Conservation (phyloP, 192 early-diverging fungal species). For the Radiomyces spectabilis region DNA sequence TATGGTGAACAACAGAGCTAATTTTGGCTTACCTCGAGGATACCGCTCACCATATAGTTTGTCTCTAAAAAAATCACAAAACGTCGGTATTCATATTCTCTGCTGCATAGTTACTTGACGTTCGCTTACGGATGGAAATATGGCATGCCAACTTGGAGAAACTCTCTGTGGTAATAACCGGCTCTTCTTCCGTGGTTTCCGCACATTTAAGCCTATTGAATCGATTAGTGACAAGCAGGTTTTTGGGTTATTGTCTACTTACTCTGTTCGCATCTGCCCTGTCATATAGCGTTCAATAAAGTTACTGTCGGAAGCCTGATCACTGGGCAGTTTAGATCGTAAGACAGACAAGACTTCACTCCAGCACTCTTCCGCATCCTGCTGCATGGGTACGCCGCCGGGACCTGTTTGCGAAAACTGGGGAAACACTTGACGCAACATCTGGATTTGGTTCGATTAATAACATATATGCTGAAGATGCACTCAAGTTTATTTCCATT, state of each 20-base stretch:
- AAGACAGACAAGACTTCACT: slow-evolving; percentile 73
- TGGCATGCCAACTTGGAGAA: slow-evolving; percentile 76
- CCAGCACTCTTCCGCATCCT: slow-evolving; percentile 99
- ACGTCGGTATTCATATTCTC: background rate
- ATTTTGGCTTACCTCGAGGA: slow-evolving; percentile 34
- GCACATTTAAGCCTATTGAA: slow-evolving; percentile 56
- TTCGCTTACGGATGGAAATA: slow-evolving; percentile 44
- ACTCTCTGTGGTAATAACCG: slow-evolving; percentile 50
- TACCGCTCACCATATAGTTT: slow-evolving; percentile 73
- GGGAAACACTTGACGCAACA: slow-evolving; percentile 73
- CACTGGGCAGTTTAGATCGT: slow-evolving; percentile 44
- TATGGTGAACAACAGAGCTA: too few species aligned
- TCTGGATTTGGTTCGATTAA: too few species aligned
- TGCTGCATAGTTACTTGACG: background rate
- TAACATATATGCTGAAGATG: too few species aligned
- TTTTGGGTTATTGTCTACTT: background rate
- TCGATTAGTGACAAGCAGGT: background rate
- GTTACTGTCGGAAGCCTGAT: slow-evolving; percentile 21
- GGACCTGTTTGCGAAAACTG: slow-evolving; percentile 80
- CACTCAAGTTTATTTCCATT: too few species aligned
- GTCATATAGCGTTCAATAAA: slow-evolving; percentile 85
- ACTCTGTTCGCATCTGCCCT: slow-evolving; percentile 40
- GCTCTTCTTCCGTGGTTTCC: slow-evolving; percentile 72
- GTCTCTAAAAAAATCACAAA: slow-evolving; percentile 33
- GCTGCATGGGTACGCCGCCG: slow-evolving; percentile 73